Conservation (phyloP, 164 flowering plant genomes). For the Hamamelis virginiana region DNA sequence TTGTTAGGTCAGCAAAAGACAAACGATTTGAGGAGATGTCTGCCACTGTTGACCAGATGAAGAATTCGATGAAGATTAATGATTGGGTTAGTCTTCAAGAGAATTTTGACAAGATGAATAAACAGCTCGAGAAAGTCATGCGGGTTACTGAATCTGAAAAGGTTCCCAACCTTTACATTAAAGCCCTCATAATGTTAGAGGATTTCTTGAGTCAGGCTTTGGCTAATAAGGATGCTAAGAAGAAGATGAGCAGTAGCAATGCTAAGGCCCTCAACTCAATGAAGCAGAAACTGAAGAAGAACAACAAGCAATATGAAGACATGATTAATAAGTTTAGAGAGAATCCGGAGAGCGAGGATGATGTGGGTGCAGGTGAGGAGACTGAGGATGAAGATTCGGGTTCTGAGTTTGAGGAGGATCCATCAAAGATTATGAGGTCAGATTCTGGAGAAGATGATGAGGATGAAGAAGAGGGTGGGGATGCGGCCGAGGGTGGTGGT, state of each 20-base stretch:
- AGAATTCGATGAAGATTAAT: slow-evolving; percentile 89
- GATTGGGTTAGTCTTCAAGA: slow-evolving; percentile 94
- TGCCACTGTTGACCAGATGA: slow-evolving; percentile 80
- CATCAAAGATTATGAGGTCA: slow-evolving; percentile 14
- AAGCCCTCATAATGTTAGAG: slow-evolving; percentile 77
- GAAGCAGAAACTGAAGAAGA: slow-evolving; percentile 95
- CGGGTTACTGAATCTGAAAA: slow-evolving; percentile 68
- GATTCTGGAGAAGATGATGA: slow-evolving; percentile 25
- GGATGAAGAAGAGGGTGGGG: slow-evolving; percentile 28
- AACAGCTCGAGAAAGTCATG: slow-evolving; percentile 89
- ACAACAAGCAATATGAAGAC: slow-evolving; percentile 82
- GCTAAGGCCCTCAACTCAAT: slow-evolving; percentile 85
- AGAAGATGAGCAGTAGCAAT: slow-evolving; percentile 88
- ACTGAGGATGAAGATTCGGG: slow-evolving; percentile 41
- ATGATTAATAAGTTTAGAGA: slow-evolving; percentile 67
- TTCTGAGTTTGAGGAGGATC: slow-evolving; percentile 50
- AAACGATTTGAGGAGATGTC: slow-evolving; percentile 80
- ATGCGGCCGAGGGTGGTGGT: slow-evolving; percentile 21
- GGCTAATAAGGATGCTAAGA: slow-evolving; percentile 89
- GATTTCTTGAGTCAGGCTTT: slow-evolving; percentile 72
- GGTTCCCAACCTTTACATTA: slow-evolving; percentile 67
- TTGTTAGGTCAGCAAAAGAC: slow-evolving; percentile 76
- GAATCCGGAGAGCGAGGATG: slow-evolving; percentile 73
- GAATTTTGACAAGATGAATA: slow-evolving; percentile 80
- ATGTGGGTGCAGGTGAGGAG: slow-evolving; percentile 28